A percentile compares a stretch with the other conserved stretches of the same genome.
Conservation (phyloP, 2,329 filamentous ascomycete species). For the Xylaria sp. region DNA sequence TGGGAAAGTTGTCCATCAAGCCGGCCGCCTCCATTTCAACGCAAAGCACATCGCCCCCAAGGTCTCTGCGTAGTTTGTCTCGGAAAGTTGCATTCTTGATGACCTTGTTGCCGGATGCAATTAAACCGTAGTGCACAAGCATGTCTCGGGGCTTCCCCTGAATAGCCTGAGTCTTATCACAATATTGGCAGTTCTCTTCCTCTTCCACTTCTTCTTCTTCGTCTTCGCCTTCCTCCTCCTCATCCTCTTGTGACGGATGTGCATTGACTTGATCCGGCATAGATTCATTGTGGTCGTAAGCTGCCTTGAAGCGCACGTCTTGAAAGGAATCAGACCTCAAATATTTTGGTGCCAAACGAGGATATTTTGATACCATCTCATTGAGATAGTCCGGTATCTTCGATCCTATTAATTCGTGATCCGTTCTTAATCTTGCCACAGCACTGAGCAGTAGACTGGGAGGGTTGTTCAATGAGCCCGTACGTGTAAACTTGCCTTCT, state of each 20-base stretch:
- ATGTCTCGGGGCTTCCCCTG: conserved; percentile 36
- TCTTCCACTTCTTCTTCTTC: conserved; percentile 29
- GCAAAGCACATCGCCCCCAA: conserved; percentile 36
- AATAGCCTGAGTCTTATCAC: conserved; percentile 36
- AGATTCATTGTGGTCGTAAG: conserved; percentile 17
- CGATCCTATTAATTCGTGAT: conserved; percentile 21
- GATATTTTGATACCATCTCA: conserved; percentile 34
- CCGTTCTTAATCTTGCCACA: conserved; percentile 31
- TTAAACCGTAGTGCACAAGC: conserved; percentile 42
- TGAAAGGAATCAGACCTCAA: conserved; percentile 33
- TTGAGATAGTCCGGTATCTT: conserved; percentile 38
- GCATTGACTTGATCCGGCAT: neutral
- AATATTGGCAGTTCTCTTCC: conserved; percentile 32
- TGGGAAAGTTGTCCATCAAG: conserved; percentile 41
- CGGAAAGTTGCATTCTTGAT: conserved; percentile 42
- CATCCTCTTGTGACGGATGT: neutral
- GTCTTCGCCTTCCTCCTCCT: conserved; percentile 26
- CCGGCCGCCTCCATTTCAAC: conserved; percentile 37
- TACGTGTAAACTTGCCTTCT: conserved; percentile 35
- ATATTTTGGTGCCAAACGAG: conserved; percentile 36
- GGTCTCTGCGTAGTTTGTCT: conserved; percentile 29
- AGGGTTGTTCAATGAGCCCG: conserved; percentile 39
- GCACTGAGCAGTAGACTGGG: conserved; percentile 38
- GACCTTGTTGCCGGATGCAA: conserved; percentile 44
- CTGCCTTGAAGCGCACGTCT: conserved; percentile 35